phyloP scores from a whole-genome alignment of 768 basidiomycete species.

The Xerocomus brunneocitrinus region DNA sequence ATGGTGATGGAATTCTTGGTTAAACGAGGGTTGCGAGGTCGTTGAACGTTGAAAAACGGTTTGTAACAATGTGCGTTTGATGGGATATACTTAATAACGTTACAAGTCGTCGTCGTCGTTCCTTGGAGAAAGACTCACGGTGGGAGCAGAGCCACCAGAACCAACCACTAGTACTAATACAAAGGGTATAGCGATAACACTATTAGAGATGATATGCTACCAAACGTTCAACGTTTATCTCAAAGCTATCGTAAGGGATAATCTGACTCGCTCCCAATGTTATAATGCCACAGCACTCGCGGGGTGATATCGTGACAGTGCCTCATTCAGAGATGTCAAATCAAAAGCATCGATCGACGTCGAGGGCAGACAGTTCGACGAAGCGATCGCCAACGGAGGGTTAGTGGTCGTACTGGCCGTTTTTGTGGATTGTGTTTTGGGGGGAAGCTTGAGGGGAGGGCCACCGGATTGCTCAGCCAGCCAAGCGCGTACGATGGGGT shows the following conservation, averaged over 20 bases:
- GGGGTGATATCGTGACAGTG: conserved; percentile 25
- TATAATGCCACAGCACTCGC: conserved; percentile 9
- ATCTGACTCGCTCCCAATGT: neutral
- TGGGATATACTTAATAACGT: neutral
- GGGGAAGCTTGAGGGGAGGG: conserved; percentile 3
- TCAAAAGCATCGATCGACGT: conserved; percentile 20
- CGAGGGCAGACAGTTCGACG: conserved; percentile 4
- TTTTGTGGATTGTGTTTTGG: conserved; percentile 14
- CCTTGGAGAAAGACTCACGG: neutral
- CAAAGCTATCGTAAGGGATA: conserved; percentile 1
- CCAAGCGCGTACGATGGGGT: conserved; percentile 41
- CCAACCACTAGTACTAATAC: neutral
- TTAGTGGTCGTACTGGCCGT: neutral
- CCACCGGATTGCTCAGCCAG: conserved; percentile 27
- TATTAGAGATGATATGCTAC: conserved; percentile 3
- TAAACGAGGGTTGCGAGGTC: neutral
- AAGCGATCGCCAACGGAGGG: conserved; percentile 7
- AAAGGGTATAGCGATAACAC: conserved; percentile 3
- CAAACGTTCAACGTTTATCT: neutral
- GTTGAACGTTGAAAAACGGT: neutral
- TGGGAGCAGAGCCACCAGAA: neutral
- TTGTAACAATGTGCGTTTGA: neutral
- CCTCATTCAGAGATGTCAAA: conserved; percentile 21
- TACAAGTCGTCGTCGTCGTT: neutral
- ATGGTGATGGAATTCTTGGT: neutral